These are phyloP conservation scores for Aspergillus latus DNA, from an alignment of 2,329 filamentous ascomycete species.

Conservation along the genomic window DNA sequence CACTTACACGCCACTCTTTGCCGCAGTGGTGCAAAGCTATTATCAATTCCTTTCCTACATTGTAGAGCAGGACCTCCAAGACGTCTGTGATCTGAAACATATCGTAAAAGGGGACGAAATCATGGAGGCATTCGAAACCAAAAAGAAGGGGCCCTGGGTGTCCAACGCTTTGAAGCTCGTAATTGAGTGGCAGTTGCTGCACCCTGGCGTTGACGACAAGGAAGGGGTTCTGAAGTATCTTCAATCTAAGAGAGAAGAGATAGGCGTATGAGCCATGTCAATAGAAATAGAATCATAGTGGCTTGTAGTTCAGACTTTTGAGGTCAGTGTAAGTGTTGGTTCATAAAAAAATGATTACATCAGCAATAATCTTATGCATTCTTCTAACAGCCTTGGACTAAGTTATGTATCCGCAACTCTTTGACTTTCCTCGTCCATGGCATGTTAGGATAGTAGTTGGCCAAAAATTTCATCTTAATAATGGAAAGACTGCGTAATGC, in stretches of 20 bases:
- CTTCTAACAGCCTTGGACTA: background rate
- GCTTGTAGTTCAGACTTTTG: background rate
- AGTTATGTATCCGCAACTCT: background rate
- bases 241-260: constrained; percentile 50
- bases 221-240: constrained; percentile 62
- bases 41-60: constrained; percentile 55
- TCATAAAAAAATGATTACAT: background rate
- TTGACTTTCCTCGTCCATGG: background rate
- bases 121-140: constrained; percentile 60
- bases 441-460: background rate
- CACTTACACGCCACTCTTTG: constrained; percentile 17
- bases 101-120: constrained; percentile 75
- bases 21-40: constrained; percentile 52
- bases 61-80: constrained; percentile 48
- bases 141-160: constrained; percentile 78
- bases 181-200: constrained; percentile 83
- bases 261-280: constrained; percentile 36
- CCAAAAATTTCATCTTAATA: background rate
- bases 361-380: background rate
- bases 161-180: constrained; percentile 73
- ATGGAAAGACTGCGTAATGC: constrained; percentile 32
- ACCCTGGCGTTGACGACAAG: constrained; percentile 66
- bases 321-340: no score
- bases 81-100: constrained; percentile 58
- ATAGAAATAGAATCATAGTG: background rate